Conservation (phyloP, 2,329 filamentous ascomycete genomes). For the Tolypocladium ophioglossoides region DNA sequence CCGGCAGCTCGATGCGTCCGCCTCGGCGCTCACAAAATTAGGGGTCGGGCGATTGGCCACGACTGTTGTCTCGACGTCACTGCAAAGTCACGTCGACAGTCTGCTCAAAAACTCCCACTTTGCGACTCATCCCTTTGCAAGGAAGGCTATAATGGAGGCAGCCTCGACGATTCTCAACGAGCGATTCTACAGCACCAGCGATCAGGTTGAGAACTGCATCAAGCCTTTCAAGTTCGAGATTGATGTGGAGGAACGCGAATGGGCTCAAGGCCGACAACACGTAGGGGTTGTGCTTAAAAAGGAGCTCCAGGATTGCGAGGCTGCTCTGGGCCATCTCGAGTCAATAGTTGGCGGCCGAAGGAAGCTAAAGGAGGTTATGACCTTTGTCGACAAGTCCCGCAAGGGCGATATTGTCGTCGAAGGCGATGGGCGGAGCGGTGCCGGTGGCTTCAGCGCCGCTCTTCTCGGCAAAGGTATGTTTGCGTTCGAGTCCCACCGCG, state of each 20-base stretch:
- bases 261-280: constrained; percentile 76
- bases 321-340: constrained; percentile 67
- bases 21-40: constrained; percentile 81
- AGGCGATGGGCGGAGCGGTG: constrained; percentile 72
- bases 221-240: constrained; percentile 99
- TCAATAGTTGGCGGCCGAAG: constrained; percentile 66
- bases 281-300: constrained; percentile 72
- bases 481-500: not conserved
- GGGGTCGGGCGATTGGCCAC: constrained; percentile 90
- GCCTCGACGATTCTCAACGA: constrained; percentile 86
- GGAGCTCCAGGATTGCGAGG: constrained; percentile 76
- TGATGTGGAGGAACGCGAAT: constrained; percentile 85
- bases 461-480: constrained; percentile 68
- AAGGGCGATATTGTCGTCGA: constrained; percentile 79
- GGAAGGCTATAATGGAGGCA: constrained; percentile 85
- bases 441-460: constrained; percentile 85
- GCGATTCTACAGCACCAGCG: constrained; percentile 90
- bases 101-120: constrained; percentile 78
- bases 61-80: constrained; percentile 77
- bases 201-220: constrained; percentile 97
- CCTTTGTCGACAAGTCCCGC: constrained; percentile 81
- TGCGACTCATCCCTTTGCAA: constrained; percentile 79
- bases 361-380: constrained; percentile 82
- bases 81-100: constrained; percentile 73
- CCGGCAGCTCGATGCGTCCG: constrained; percentile 85